Conservation (phyloP, 2,329 filamentous ascomycete species). For the Monilinia polystroma region DNA sequence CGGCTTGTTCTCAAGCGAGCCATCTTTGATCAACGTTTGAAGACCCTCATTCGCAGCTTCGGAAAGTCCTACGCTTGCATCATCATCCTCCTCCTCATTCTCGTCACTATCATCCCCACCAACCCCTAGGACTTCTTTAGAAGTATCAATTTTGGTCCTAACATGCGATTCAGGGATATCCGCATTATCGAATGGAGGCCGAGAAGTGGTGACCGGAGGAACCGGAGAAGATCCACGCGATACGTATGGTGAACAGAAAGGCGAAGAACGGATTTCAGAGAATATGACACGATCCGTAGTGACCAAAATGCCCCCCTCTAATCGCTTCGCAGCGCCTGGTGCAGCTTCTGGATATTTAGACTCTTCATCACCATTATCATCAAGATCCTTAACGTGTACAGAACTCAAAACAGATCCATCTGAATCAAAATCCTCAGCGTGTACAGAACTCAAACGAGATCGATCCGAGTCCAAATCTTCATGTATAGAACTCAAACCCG, state of each 20-base stretch:
- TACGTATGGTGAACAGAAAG: neutral
- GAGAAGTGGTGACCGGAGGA: neutral
- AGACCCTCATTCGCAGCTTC: conserved; percentile 34
- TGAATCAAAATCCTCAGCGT: neutral
- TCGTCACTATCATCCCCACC: conserved; percentile 4
- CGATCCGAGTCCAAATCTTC: too few relatives aligned
- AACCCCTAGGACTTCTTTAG: conserved; percentile 4
- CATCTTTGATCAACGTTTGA: conserved; percentile 30
- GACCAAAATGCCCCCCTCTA: neutral
- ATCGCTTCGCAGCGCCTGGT: neutral
- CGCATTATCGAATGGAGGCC: neutral
- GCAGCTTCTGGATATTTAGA: conserved; percentile 11
- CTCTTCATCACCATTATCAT: neutral
- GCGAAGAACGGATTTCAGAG: neutral
- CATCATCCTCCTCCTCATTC: conserved; percentile 22
- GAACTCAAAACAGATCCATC: neutral
- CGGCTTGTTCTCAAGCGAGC: conserved; percentile 18
- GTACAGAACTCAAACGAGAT: neutral
- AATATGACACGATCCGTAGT: neutral
- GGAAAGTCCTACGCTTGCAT: conserved; percentile 33
- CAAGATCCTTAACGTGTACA: neutral
- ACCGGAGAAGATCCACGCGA: neutral
- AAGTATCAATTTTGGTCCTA: conserved; percentile 2
- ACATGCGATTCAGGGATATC: conserved; percentile 21
- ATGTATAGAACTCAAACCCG: too few relatives aligned